Percentiles rank a stretch among this genome's conserved stretches.
Evolutionary conservation across 495 filamentous ascomycete genomes (phyloP).

Genomic region (Rostrohypoxylon terebratum): DNA sequence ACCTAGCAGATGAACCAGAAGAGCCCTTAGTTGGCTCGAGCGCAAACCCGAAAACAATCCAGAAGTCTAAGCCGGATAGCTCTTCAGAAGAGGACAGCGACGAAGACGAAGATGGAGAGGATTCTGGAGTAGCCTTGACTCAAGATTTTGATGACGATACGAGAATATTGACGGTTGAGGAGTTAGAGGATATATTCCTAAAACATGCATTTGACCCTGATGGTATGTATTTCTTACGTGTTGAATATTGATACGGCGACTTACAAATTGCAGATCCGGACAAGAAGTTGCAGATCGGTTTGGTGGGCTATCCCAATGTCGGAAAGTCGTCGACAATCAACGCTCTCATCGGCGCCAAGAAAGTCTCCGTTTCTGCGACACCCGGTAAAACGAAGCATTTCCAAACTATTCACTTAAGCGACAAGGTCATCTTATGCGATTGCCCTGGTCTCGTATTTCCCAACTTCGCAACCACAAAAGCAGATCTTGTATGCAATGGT

Average conservation of each 20-base stretch:
- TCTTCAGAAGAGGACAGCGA: conserved; percentile 49
- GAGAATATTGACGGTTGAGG: conserved; percentile 88
- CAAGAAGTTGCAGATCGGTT: conserved; percentile 85
- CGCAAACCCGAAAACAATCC: conserved; percentile 50
- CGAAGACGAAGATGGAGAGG: conserved; percentile 57
- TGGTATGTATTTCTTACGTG: conserved; percentile 50
- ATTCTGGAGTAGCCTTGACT: conserved; percentile 46
- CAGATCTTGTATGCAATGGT: conserved; percentile 94
- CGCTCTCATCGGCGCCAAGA: conserved; percentile 95
- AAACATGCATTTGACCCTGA: conserved; percentile 71
- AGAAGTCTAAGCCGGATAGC: conserved; percentile 28
- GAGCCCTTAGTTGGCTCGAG: conserved; percentile 46
- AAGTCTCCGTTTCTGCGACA: conserved; percentile 97
- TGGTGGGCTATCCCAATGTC: conserved; percentile 99
- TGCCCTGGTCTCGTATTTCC: conserved; percentile 99
- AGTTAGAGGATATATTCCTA: conserved; percentile 90
- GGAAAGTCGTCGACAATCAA: conserved; percentile 99
- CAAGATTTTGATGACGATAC: conserved; percentile 68
- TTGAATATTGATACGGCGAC: conserved; percentile 9
- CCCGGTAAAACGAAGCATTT: conserved; percentile 99
- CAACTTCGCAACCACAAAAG: conserved; percentile 97
- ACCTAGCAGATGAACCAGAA: conserved; percentile 61
- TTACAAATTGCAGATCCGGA: conserved; percentile 51
- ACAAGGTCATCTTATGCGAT: conserved; percentile 92
- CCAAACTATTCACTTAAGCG: conserved; percentile 94